Evolutionary conservation across 148 eudicot species (phyloP), one percentile per base, ranked within the genome.

Genomic region (Camellia japonica): DNA sequence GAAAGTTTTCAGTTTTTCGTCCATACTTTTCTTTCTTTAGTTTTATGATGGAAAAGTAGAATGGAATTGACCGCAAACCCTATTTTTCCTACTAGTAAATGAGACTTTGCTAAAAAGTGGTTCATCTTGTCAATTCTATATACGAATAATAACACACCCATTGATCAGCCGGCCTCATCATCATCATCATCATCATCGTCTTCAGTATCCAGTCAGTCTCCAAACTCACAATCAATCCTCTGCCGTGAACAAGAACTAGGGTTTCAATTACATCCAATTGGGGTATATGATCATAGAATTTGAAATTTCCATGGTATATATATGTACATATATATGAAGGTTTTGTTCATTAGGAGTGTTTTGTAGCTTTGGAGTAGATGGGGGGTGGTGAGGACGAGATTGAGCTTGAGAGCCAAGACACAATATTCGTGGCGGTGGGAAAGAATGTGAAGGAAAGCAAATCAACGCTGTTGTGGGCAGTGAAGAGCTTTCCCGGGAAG

Each of bases 361-460:
- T 68, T 80, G 86, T 76, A 5, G 76, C 2, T 15, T 41, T 3
- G 78, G 47, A 49, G 46, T 70, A 16, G 84, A 54, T 73, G 77
- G 92, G 92, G 87, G 91, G 88, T 16, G 89, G 90, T 72, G 89
- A 84, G 66, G 82, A 43, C 43, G 85, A 80, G 38, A 65, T 58
- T 44, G 55, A 5, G 56, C 12, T 58, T 44, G 55, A 5, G 56
- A 16, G 18, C 2, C 75, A 81, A 30, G 88, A 81, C 38, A 88
- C 97, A 1, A 84, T 94, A 3, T 91, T 90, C 80, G 97, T 94
- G 49, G 97, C 98, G 18, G 97, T 94, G 65, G 97, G 98, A 6
- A 91, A 88, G 80, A 79, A 87, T 78, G 73, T 91, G 74, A 85
- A 89, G 80, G 93, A 92, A 58, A 84, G 89, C 73, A 94, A 91